Conservation (phyloP, 257 asterid species). For the Avicennia marina region DNA sequence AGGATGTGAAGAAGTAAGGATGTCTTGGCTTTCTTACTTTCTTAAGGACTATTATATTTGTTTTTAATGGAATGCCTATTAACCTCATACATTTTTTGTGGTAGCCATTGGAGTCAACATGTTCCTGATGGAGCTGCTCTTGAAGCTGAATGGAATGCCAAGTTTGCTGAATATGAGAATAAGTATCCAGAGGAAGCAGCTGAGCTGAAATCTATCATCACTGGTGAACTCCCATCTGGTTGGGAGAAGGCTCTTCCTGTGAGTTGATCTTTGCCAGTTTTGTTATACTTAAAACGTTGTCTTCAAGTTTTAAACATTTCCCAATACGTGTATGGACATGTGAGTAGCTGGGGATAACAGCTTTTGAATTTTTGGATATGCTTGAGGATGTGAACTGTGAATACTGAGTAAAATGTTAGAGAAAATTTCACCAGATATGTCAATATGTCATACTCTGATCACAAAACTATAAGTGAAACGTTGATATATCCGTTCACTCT, state of each 20-base stretch:
- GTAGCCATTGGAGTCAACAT: slow-evolving; percentile 77
- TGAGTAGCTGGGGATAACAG: too few species aligned
- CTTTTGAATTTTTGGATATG: too few species aligned
- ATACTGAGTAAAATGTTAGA: too few species aligned
- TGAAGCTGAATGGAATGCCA: slow-evolving; percentile 81
- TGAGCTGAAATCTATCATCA: slow-evolving; percentile 48
- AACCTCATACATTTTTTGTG: slow-evolving; percentile 14
- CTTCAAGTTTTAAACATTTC: too few species aligned
- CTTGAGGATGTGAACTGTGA: too few species aligned
- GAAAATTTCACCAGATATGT: too few species aligned
- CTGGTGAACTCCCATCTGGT: slow-evolving; percentile 59
- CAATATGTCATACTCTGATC: too few species aligned
- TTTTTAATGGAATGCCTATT: slow-evolving; percentile 8
- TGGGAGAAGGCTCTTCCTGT: slow-evolving; percentile 88
- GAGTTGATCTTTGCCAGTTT: slow-evolving; percentile 20
- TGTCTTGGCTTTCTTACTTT: not conserved
- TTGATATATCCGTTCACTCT: too few species aligned
- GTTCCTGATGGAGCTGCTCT: slow-evolving; percentile 57
- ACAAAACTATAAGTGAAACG: too few species aligned
- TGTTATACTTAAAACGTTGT: too few species aligned
- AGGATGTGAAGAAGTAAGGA: slow-evolving; percentile 75
- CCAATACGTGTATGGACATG: too few species aligned
- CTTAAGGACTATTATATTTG: not conserved
- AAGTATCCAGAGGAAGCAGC: slow-evolving; percentile 68
- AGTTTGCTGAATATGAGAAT: slow-evolving; percentile 64